Percentiles rank a stretch among this genome's conserved stretches.
These are phyloP conservation scores for Gynochthodes officinalis DNA, from an alignment of 257 asterid species.

Conservation along the genomic window DNA sequence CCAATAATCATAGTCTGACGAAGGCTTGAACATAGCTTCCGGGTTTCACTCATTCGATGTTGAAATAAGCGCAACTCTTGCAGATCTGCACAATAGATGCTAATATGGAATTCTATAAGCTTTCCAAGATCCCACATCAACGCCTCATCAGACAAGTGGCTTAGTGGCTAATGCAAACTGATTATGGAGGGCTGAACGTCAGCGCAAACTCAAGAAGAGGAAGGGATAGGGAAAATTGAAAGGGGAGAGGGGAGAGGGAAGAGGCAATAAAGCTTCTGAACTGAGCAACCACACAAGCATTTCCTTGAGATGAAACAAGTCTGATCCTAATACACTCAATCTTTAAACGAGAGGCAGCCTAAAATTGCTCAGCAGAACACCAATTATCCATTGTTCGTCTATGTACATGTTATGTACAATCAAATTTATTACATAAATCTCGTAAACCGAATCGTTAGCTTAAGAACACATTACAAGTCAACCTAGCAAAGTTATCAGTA, in stretches of 20 bases:
- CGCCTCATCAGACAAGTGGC: background rate
- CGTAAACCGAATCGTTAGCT: constrained; percentile 3
- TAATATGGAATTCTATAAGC: background rate
- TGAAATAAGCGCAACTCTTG: background rate
- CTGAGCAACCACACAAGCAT: background rate
- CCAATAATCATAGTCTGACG: background rate
- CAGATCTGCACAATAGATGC: background rate
- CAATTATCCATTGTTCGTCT: background rate
- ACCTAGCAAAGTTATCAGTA: background rate
- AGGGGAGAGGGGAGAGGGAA: background rate
- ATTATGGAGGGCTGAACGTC: background rate
- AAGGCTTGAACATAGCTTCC: background rate
- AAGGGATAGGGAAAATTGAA: background rate
- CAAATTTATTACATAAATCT: constrained; percentile 6
- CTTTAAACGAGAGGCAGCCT: background rate
- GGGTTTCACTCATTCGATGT: background rate
- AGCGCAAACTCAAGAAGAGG: background rate
- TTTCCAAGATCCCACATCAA: background rate
- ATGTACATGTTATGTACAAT: constrained; percentile 18
- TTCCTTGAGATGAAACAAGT: background rate
- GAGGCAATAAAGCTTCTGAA: background rate
- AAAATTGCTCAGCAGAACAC: constrained; percentile 4
- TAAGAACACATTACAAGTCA: background rate
- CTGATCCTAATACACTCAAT: background rate
- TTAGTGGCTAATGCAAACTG: too few species aligned